phyloP scores from a whole-genome alignment of 108 stramenopile genomes.

The Craspedostauros australis region DNA sequence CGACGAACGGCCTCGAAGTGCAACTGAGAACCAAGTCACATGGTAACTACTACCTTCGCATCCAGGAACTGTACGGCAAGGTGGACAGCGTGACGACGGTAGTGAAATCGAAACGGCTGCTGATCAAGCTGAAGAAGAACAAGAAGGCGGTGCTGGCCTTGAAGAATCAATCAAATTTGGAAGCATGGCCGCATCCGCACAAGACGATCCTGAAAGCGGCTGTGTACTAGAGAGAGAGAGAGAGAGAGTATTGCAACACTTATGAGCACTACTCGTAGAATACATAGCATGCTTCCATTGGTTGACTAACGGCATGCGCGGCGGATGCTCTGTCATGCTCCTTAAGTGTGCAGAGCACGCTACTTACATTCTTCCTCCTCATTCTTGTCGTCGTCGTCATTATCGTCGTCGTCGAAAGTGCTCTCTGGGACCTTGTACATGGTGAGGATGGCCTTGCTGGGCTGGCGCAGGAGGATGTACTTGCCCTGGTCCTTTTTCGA shows the following conservation, averaged over 20 bases:
- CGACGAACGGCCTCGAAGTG: neutral
- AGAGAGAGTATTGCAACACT: too few species aligned
- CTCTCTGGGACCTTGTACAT: constrained; percentile 89
- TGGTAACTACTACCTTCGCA: constrained; percentile 40
- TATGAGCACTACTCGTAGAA: too few species aligned
- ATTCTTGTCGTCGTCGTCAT: too few species aligned
- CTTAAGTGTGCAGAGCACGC: too few species aligned
- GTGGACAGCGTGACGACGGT: constrained; percentile 45
- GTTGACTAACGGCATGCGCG: too few species aligned
- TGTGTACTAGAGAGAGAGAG: too few species aligned
- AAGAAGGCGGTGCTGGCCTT: constrained; percentile 8
- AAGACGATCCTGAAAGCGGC: too few species aligned
- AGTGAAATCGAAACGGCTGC: constrained; percentile 46
- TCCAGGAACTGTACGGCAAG: constrained; percentile 51
- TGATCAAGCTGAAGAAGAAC: constrained; percentile 60
- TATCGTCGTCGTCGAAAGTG: constrained; percentile 92
- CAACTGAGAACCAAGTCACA: neutral
- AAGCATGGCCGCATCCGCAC: constrained; percentile 39
- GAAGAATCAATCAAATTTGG: constrained; percentile 18
- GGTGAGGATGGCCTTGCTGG: constrained; percentile 89
- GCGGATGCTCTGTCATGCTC: too few species aligned
- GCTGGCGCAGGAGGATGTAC: constrained; percentile 96
- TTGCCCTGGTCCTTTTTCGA: too few species aligned
- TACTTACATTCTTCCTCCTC: too few species aligned
- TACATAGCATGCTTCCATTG: too few species aligned